Conservation (phyloP, 2,329 filamentous ascomycete species). For the Aspergillus ochraceus region DNA sequence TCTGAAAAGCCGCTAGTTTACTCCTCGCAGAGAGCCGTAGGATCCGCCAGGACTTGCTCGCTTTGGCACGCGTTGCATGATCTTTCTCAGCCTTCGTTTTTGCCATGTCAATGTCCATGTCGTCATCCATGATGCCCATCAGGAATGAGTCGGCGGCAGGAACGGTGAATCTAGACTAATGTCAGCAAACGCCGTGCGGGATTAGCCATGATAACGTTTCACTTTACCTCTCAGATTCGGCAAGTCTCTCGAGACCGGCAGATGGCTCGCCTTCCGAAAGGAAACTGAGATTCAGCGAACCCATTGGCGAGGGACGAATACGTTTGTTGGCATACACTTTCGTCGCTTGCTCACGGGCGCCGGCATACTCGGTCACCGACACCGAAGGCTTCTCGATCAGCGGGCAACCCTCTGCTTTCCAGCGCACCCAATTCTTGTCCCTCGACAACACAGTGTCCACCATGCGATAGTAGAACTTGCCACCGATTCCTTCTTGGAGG, state of each 20-base stretch:
- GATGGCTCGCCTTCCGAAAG: conserved; percentile 65
- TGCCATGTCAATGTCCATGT: conserved; percentile 84
- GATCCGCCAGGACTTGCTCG: conserved; percentile 88
- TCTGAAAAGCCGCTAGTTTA: conserved; percentile 78
- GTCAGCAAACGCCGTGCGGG: conserved; percentile 12
- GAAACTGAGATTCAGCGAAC: conserved; percentile 75
- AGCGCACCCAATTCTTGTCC: conserved; percentile 98
- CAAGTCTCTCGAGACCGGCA: conserved; percentile 68
- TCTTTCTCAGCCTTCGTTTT: conserved; percentile 62
- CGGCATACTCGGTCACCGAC: conserved; percentile 65
- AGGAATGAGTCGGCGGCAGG: conserved; percentile 72
- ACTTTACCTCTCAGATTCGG: conserved; percentile 55
- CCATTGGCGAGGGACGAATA: conserved; percentile 67
- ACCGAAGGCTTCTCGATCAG: conserved; percentile 77
- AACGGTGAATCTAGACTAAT: conserved; percentile 57
- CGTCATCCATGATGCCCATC: conserved; percentile 71
- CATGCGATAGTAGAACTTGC: conserved; percentile 93
- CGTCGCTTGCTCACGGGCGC: conserved; percentile 66
- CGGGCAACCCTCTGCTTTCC: conserved; percentile 94
- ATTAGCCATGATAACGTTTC: background rate
- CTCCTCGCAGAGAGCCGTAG: conserved; percentile 75
- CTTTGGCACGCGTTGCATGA: conserved; percentile 67
- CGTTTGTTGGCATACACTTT: conserved; percentile 70
- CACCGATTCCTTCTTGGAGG: conserved; percentile 75
- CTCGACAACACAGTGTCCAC: conserved; percentile 92